Evolutionary conservation across 768 basidiomycete species (phyloP).

Genomic region (Boletellus ananas): DNA sequence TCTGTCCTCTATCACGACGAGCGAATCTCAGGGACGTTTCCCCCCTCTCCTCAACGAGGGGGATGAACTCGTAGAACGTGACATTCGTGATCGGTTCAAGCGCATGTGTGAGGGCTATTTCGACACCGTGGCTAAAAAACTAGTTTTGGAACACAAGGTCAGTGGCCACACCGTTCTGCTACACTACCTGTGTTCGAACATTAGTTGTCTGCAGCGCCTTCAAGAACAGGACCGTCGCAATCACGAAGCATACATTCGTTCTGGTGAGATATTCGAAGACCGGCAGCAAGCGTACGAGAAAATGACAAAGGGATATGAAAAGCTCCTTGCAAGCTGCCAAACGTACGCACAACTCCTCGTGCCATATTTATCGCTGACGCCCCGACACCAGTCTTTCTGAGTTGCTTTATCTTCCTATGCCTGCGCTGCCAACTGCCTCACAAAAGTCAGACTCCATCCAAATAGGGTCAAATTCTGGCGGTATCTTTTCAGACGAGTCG

Average conservation of each 20-base stretch:
- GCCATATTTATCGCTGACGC: constrained; percentile 8
- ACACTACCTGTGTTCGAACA: neutral
- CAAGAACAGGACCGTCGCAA: constrained; percentile 97
- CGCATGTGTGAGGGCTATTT: constrained; percentile 94
- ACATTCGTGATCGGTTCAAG: constrained; percentile 84
- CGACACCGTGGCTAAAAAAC: constrained; percentile 85
- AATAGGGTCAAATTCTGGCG: constrained; percentile 53
- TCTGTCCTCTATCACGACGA: constrained; percentile 40
- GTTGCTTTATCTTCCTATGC: constrained; percentile 78
- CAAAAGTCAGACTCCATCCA: constrained; percentile 80
- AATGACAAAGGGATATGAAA: constrained; percentile 96
- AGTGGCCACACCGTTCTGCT: constrained; percentile 14
- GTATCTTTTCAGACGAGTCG: constrained; percentile 45
- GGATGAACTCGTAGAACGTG: constrained; percentile 79
- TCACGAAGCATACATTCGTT: constrained; percentile 98
- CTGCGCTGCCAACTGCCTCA: constrained; percentile 76
- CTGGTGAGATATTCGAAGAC: constrained; percentile 98
- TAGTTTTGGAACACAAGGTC: constrained; percentile 89
- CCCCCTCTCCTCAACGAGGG: constrained; percentile 46
- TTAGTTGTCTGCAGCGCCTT: constrained; percentile 54
- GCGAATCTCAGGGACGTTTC: constrained; percentile 35
- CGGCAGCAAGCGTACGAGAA: constrained; percentile 98
- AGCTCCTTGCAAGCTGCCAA: constrained; percentile 83
- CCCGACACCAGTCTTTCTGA: constrained; percentile 70
- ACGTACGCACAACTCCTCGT: constrained; percentile 47